Base-by-base conservation (phyloP, 768 basidiomycete species). In the Hydnomerulius pinastri region DNA sequence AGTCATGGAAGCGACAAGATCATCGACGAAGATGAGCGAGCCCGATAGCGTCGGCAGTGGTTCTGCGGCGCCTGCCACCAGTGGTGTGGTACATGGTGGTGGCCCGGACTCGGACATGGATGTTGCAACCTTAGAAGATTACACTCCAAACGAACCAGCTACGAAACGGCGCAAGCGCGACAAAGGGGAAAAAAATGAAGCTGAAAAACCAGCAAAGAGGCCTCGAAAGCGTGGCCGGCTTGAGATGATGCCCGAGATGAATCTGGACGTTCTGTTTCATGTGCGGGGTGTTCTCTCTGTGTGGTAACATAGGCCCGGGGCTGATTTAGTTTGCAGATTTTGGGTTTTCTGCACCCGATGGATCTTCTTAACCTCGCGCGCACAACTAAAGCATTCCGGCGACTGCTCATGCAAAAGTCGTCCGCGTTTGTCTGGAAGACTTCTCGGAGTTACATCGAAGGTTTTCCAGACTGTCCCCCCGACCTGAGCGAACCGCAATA, bases 401-500 rank as follows among this genome's bases (percentile, higher is more conserved):
- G 54, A 17, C 56, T 75, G 4, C 66, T 78, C 3, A 66, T 72
- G 58, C 50, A 4, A 10, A 46, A 42, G 51, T 15, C 66, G 57
- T 29, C 63, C 65, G 49, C 57, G 66, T 43, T 65, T 52, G 38
- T 65, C 57, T 45, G 65, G 60, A 49, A 43, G 18, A 43, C 44
- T 8, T 29, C 32, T 10, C 65, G 77, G 20, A 53, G 45, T 9
- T 67, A 66, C 39, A 60, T 74, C 10, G 57, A 56, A 25, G 71
- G 68, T 17, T 62, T 77, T n/a, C 77, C 77, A 0, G 46, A 62
- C 6, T 73, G 73, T 54, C 78, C 77, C 1, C 40, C 52, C 5
- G 77, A 78, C 53, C 59, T 78, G 44, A 65, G 57, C 21, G 77
- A 78, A 47, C 68, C 68, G 5, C 66, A 73, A 54, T 78, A 72